These are phyloP conservation scores for Cryptococcus jaspeensis DNA, from an alignment of 1,284 basidiomycete genomes.

Conservation along the genomic window DNA sequence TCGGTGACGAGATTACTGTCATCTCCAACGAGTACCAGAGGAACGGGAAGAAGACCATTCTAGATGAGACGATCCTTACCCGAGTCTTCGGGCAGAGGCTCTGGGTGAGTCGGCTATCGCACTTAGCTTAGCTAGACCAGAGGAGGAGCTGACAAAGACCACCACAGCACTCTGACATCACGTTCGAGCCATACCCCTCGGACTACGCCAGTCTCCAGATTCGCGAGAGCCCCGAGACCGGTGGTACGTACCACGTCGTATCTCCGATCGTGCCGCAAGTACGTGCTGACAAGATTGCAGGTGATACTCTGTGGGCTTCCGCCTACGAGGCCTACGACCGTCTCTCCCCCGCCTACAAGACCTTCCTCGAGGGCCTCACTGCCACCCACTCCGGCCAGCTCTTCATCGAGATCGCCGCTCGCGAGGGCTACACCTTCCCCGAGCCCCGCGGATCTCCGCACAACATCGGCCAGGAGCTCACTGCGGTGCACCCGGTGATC, in stretches of 20 bases:
- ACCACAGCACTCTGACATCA: slow-evolving; percentile 59
- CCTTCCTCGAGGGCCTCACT: slow-evolving; percentile 47
- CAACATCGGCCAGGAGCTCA: slow-evolving; percentile 62
- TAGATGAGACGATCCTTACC: slow-evolving; percentile 18
- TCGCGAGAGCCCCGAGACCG: slow-evolving; percentile 2
- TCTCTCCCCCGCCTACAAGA: slow-evolving; percentile 35
- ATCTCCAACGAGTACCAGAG: slow-evolving; percentile 31
- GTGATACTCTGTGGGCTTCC: slow-evolving; percentile 51
- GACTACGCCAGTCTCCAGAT: slow-evolving; percentile 54
- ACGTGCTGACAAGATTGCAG: background rate
- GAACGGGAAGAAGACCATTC: slow-evolving; percentile 27
- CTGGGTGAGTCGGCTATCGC: slow-evolving; percentile 21
- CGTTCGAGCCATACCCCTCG: slow-evolving; percentile 66
- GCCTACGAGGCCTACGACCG: slow-evolving; percentile 55
- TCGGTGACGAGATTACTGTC: slow-evolving; percentile 39
- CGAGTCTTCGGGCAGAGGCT: slow-evolving; percentile 14
- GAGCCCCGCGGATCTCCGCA: slow-evolving; percentile 58
- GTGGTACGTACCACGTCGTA: slow-evolving; percentile 5
- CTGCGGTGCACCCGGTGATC: slow-evolving; percentile 61
- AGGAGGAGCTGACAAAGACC: background rate
- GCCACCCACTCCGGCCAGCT: slow-evolving; percentile 60
- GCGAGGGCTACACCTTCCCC: slow-evolving; percentile 9
- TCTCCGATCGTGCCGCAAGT: slow-evolving; percentile 35
- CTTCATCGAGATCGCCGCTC: slow-evolving; percentile 54
- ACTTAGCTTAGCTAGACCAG: background rate